phyloP scores from a whole-genome alignment of 1,284 basidiomycete species.

The Moesziomyces antarcticus region DNA sequence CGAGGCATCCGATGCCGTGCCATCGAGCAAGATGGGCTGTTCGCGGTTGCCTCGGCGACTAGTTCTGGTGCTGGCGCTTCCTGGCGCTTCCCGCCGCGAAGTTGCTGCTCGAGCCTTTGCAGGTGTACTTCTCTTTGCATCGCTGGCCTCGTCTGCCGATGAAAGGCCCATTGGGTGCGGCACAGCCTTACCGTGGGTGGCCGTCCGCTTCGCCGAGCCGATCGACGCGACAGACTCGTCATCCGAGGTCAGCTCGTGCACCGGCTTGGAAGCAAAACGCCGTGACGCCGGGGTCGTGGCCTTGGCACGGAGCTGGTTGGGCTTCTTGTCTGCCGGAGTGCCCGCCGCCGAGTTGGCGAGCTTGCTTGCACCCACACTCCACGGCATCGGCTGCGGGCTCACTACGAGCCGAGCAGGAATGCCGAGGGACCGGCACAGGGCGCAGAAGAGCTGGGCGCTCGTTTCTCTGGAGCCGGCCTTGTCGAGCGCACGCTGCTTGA shows the following conservation, averaged over 20 bases:
- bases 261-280: conserved; percentile 36
- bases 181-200: conserved; percentile 8
- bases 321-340: conserved; percentile 63
- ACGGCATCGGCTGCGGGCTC: conserved; percentile 89
- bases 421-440: conserved; percentile 84
- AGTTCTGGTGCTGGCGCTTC: conserved; percentile 8
- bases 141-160: conserved; percentile 20
- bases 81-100: conserved; percentile 13
- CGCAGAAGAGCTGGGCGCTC: conserved; percentile 90
- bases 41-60: conserved; percentile 13
- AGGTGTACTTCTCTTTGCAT: not conserved
- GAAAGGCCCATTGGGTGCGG: conserved; percentile 17
- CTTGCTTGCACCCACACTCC: conserved; percentile 71
- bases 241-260: conserved; percentile 54
- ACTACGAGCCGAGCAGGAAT: conserved; percentile 89
- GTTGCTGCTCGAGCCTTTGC: not conserved
- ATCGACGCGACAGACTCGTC: conserved; percentile 27
- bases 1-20: conserved; percentile 22
- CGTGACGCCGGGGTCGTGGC: conserved; percentile 13
- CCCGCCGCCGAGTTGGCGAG: conserved; percentile 54
- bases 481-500: conserved; percentile 88
- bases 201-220: conserved; percentile 17
- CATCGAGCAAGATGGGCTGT: conserved; percentile 23
- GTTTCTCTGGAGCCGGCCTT: conserved; percentile 84
- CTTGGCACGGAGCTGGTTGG: conserved; percentile 23